These are phyloP conservation scores for Pyrus hybrid DNA, from an alignment of 331 rosid genomes.

Conservation along the genomic window DNA sequence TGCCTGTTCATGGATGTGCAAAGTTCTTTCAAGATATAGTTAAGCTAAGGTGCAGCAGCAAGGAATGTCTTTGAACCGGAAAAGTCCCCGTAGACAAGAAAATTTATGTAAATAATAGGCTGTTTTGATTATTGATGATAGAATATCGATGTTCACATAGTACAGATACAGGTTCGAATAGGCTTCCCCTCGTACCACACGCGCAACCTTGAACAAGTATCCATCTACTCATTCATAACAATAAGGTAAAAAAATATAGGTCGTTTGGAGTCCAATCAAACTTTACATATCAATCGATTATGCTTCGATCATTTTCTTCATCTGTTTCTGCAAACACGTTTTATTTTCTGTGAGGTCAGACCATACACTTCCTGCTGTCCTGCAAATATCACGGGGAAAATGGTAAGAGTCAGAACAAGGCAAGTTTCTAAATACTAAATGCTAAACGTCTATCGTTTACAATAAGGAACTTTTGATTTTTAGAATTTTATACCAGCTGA, in stretches of 20 bases:
- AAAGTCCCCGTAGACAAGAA: too few species aligned
- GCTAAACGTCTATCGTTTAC: too few species aligned
- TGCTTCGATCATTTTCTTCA: background rate
- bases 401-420: background rate
- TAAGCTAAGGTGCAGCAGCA: too few species aligned
- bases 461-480: too few species aligned
- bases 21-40: too few species aligned
- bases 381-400: background rate
- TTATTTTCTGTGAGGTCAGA: background rate
- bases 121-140: too few species aligned
- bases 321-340: background rate
- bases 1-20: too few species aligned
- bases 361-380: background rate
- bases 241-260: too few species aligned
- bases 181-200: background rate
- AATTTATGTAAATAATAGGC: background rate
- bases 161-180: background rate
- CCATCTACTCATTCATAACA: background rate
- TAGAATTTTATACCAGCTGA: too few species aligned
- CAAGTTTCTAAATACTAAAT: background rate
- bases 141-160: background rate
- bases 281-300: background rate
- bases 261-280: background rate
- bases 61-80: too few species aligned
- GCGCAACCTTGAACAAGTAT: background rate